phyloP scores from a whole-genome alignment of 768 basidiomycete genomes.

The Suillus alpinus region DNA sequence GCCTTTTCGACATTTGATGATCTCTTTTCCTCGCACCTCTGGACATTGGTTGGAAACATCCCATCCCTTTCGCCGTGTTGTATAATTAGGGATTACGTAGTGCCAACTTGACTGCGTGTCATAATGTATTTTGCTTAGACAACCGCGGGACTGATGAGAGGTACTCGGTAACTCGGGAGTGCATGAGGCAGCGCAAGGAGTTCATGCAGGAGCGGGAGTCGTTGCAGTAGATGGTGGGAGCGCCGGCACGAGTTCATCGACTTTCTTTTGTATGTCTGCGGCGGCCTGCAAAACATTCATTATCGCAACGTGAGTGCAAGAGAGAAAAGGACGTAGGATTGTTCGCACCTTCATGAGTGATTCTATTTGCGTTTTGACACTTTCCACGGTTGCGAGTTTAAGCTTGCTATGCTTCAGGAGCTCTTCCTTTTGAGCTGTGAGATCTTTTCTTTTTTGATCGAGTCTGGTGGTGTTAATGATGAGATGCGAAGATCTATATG shows the following conservation, averaged over 20 bases:
- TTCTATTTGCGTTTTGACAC: conserved; percentile 76
- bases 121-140: conserved; percentile 12
- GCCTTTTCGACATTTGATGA: background rate
- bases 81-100: conserved; percentile 29
- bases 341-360: conserved; percentile 61
- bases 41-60: conserved; percentile 22
- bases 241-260: conserved; percentile 61
- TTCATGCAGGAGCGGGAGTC: conserved; percentile 25
- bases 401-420: conserved; percentile 76
- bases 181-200: background rate
- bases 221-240: conserved; percentile 29
- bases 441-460: conserved; percentile 67
- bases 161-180: conserved; percentile 5
- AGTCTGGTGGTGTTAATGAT: conserved; percentile 52
- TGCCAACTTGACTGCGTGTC: conserved; percentile 10
- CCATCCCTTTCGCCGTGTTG: conserved; percentile 19
- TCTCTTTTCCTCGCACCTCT: conserved; percentile 7
- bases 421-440: conserved; percentile 69
- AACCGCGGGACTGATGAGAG: conserved; percentile 4
- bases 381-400: conserved; percentile 72
- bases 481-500: conserved; percentile 2
- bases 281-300: conserved; percentile 48
- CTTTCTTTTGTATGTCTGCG: conserved; percentile 71
- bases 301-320: conserved; percentile 11
- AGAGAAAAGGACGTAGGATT: conserved; percentile 5